Conservation (phyloP, 768 basidiomycete genomes). For the Russula olivacea region DNA sequence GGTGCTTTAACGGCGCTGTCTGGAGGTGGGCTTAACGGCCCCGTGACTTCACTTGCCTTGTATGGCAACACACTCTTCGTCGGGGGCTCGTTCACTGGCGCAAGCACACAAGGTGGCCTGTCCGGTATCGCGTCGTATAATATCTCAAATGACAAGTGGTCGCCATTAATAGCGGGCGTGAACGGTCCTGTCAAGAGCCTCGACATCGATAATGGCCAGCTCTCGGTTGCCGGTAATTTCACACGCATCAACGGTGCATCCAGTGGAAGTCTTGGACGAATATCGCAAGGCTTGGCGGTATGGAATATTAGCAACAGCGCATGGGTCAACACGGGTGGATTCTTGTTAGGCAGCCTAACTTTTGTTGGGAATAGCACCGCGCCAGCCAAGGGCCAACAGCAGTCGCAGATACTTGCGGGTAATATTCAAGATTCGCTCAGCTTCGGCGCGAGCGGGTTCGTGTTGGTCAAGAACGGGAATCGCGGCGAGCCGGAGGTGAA, state of each 20-base stretch:
- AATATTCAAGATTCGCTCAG: slow-evolving; percentile 49
- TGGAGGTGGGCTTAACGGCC: slow-evolving; percentile 71
- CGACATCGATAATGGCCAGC: slow-evolving; percentile 40
- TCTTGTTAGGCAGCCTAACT: slow-evolving; percentile 63
- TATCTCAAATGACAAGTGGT: slow-evolving; percentile 59
- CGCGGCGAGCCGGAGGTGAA: slow-evolving; percentile 48
- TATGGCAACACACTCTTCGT: slow-evolving; percentile 65
- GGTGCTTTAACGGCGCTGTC: slow-evolving; percentile 50
- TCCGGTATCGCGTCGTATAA: slow-evolving; percentile 68
- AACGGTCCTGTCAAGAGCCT: slow-evolving; percentile 70
- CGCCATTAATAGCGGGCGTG: slow-evolving; percentile 62
- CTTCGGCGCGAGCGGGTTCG: slow-evolving; percentile 76
- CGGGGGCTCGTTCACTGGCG: slow-evolving; percentile 83
- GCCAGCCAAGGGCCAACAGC: slow-evolving; percentile 35
- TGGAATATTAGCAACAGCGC: slow-evolving; percentile 57
- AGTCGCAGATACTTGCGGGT: slow-evolving; percentile 63
- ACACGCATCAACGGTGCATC: slow-evolving; percentile 39
- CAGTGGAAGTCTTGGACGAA: slow-evolving; percentile 34
- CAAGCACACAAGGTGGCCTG: slow-evolving; percentile 47
- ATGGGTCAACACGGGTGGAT: slow-evolving; percentile 75
- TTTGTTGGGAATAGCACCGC: slow-evolving; percentile 64
- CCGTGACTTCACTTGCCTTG: slow-evolving; percentile 62
- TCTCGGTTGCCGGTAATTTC: slow-evolving; percentile 76
- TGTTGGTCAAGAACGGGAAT: slow-evolving; percentile 63
- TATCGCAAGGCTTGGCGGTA: slow-evolving; percentile 59